Evolutionary conservation across 805 yeast species (phyloP).

Genomic region (Starmerella floris): DNA sequence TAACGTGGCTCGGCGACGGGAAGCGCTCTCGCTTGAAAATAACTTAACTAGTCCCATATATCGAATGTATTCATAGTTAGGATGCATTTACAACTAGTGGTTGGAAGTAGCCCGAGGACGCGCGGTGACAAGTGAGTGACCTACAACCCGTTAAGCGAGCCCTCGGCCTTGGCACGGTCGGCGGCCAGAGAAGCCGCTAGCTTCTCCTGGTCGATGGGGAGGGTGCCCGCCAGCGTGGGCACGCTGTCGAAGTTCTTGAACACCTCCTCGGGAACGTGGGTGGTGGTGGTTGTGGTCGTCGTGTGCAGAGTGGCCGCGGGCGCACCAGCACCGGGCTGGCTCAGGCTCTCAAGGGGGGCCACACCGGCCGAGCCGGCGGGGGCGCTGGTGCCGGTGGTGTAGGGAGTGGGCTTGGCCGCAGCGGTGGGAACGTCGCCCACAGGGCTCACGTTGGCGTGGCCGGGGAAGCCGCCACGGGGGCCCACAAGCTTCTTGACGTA

Average conservation of each 20-base stretch:
- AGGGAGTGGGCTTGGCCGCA: conserved; percentile 20
- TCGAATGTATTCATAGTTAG: too few relatives aligned
- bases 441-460: conserved; percentile 14
- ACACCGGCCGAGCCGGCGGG: background rate
- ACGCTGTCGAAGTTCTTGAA: conserved; percentile 22
- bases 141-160: conserved; percentile 5
- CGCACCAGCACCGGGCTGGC: background rate
- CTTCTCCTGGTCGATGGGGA: conserved; percentile 22
- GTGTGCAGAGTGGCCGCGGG: background rate
- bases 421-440: conserved; percentile 21
- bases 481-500: conserved; percentile 25
- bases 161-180: conserved; percentile 14
- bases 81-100: too few relatives aligned
- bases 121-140: too few relatives aligned
- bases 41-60: too few relatives aligned
- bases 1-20: too few relatives aligned
- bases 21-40: too few relatives aligned
- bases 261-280: conserved; percentile 14
- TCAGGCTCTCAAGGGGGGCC: background rate
- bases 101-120: too few relatives aligned
- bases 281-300: conserved; percentile 4
- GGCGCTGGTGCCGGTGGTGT: conserved; percentile 1
- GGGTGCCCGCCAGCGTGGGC: conserved; percentile 27
- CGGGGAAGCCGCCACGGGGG: conserved; percentile 29
- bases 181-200: conserved; percentile 13